Base-by-base conservation (phyloP, 352 stramenopile genomes). In the Globisporangium spinosum region DNA sequence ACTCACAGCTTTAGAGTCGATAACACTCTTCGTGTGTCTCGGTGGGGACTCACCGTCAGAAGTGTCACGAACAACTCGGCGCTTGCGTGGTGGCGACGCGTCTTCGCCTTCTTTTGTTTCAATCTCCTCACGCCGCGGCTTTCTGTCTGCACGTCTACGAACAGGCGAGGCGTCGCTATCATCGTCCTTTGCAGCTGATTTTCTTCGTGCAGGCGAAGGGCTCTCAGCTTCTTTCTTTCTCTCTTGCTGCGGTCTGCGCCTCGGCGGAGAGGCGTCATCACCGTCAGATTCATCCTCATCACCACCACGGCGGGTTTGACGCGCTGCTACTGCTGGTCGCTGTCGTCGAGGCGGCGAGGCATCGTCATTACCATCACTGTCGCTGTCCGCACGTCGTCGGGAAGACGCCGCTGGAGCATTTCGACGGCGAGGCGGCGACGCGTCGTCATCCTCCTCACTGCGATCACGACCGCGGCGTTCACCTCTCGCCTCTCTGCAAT, bases 161-260 rank as follows among this genome's bases (percentile, higher is more conserved):
- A 55, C 22, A 43, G 76, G 73, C n/a, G 75, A 86, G 1, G 56
- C 47, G 58, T 85, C 72, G 38, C 62, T 67, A 45, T 78, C 58
- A 38, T 32, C 40, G 29, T 25, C 58, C n/a, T 58, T 29, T 63
- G 25, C 29, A 53, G 25, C 3, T 20, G 22, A 27, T 15, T n/a
- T 34, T 29, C 49, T 58, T 49, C 47, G 25, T 9, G 23, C 12
- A 17, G 55, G 29, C 2, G 49, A 61, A n/a, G 27, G 27, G 34
- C 34, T 57, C 53, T 49, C 49, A 49, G 25, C 29, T 32, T 22
- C 59, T 35, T 35, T 43, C 15, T 57, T 58, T 67, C 17, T 49
- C 13, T 57, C 5, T n/a, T 47, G 35, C 22, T 56, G 60, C 25
- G 47, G 4, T 38, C 27, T n/a, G 34, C 47, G 51, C 60, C 62